Percentiles rank a stretch among this genome's conserved stretches.
Conservation (phyloP, 768 basidiomycete genomes). For the Termitomyces heimii region DNA sequence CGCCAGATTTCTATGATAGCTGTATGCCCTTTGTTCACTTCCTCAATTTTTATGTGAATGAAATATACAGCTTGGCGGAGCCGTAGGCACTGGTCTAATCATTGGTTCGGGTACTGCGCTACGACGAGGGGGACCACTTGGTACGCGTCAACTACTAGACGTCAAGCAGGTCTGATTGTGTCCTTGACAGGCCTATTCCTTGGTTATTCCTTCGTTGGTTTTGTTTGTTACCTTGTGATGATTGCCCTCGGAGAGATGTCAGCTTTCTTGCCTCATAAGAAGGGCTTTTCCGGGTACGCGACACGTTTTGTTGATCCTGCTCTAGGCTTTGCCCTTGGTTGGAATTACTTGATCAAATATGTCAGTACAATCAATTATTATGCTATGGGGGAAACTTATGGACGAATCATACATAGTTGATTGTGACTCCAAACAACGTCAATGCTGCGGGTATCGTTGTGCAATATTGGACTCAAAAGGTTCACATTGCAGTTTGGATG, state of each 20-base stretch:
- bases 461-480: slow-evolving; percentile 38
- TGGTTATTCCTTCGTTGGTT: slow-evolving; percentile 45
- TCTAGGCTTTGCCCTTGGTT: slow-evolving; percentile 61
- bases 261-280: slow-evolving; percentile 52
- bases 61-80: slow-evolving; percentile 33
- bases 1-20: slow-evolving; percentile 55
- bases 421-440: slow-evolving; percentile 63
- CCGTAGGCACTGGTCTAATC: slow-evolving; percentile 50
- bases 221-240: slow-evolving; percentile 58
- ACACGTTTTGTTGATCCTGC: slow-evolving; percentile 65
- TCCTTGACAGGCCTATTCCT: slow-evolving; percentile 18
- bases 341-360: slow-evolving; percentile 58
- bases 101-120: slow-evolving; percentile 58
- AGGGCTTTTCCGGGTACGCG: slow-evolving; percentile 55
- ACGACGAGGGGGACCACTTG: slow-evolving; percentile 47
- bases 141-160: slow-evolving; percentile 15
- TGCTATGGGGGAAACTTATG: neutral
- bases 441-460: slow-evolving; percentile 55
- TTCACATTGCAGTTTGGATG: slow-evolving; percentile 53
- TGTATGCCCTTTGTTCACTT: slow-evolving; percentile 16
- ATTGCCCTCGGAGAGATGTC: slow-evolving; percentile 47
- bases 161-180: neutral
- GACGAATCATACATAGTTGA: slow-evolving; percentile 33
- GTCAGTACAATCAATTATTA: slow-evolving; percentile 20
- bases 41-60: neutral